Evolutionary conservation across 1,284 basidiomycete species (phyloP).

Genomic region (Trichosporon sp.): DNA sequence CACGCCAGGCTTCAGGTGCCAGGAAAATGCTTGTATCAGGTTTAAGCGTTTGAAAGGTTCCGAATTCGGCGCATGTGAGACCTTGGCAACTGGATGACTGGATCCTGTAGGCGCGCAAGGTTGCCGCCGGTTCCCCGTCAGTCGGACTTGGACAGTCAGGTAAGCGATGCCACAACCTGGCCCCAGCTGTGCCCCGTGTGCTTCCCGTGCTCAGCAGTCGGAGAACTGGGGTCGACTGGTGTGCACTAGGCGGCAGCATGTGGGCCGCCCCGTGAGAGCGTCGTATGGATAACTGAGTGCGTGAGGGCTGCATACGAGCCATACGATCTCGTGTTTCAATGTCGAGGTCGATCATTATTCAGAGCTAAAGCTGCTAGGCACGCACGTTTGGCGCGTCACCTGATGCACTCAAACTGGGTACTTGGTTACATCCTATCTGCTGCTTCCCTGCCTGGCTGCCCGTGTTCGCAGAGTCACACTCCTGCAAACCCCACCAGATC

Average conservation of each 20-base stretch:
- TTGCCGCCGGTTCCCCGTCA: not conserved
- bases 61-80: too few relatives aligned
- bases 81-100: too few relatives aligned
- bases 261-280: too few relatives aligned
- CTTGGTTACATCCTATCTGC: not conserved
- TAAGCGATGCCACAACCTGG: not conserved
- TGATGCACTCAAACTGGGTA: not conserved
- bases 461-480: too few relatives aligned
- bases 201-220: not conserved
- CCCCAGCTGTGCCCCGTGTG: too few relatives aligned
- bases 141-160: not conserved
- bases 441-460: too few relatives aligned
- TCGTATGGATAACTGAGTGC: too few relatives aligned
- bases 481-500: not conserved
- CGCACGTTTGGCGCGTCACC: not conserved
- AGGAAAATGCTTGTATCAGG: not conserved
- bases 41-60: not conserved
- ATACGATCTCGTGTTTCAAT: not conserved
- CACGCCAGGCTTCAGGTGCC: too few relatives aligned
- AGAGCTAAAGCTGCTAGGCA: not conserved
- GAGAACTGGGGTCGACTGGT: not conserved
- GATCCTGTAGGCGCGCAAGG: too few relatives aligned
- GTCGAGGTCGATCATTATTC: not conserved
- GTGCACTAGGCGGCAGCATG: not conserved
- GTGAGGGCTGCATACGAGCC: too few relatives aligned